These are phyloP conservation scores for Thermomucor indicae-seudaticae DNA, from an alignment of 371 early-diverging fungal species.

Conservation along the genomic window DNA sequence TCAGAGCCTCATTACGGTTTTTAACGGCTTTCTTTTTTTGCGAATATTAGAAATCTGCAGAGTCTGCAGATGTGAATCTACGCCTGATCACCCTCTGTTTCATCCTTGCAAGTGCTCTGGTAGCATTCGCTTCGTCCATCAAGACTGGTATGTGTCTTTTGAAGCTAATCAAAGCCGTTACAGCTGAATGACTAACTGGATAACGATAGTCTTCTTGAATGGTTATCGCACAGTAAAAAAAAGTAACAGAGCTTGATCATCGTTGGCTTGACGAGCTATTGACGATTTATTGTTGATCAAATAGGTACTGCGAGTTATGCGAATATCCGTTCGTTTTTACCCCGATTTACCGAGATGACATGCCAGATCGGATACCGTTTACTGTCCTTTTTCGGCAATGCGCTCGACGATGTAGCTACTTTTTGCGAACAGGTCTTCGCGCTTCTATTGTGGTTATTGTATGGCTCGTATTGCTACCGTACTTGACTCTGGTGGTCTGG, in stretches of 20 bases:
- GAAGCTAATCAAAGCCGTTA: neutral
- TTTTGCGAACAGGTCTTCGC: conserved; percentile 27
- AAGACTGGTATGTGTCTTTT: conserved; percentile 59
- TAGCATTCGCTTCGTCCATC: conserved; percentile 86
- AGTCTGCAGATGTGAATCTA: conserved; percentile 79
- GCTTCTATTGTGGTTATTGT: conserved; percentile 60
- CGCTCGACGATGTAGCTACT: conserved; percentile 29
- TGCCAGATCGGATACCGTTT: conserved; percentile 68
- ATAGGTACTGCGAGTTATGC: conserved; percentile 79
- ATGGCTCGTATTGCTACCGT: conserved; percentile 86
- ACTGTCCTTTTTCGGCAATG: conserved; percentile 46
- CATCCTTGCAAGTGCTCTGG: conserved; percentile 92
- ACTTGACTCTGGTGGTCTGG: conserved; percentile 79
- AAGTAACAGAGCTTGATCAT: conserved; percentile 26
- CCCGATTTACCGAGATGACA: conserved; percentile 66
- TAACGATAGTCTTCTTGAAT: conserved; percentile 65
- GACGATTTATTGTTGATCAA: conserved; percentile 1
- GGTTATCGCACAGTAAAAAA: conserved; percentile 86
- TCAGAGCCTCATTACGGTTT: neutral
- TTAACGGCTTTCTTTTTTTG: neutral
- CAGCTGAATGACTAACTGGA: neutral
- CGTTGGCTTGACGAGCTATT: neutral
- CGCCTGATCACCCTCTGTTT: conserved; percentile 76
- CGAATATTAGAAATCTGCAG: conserved; percentile 68
- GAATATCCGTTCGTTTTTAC: conserved; percentile 72